Evolutionary conservation across 257 asterid genomes (phyloP), one percentile per base, ranked within the genome.

Genomic region (Cynanchum wilfordii): DNA sequence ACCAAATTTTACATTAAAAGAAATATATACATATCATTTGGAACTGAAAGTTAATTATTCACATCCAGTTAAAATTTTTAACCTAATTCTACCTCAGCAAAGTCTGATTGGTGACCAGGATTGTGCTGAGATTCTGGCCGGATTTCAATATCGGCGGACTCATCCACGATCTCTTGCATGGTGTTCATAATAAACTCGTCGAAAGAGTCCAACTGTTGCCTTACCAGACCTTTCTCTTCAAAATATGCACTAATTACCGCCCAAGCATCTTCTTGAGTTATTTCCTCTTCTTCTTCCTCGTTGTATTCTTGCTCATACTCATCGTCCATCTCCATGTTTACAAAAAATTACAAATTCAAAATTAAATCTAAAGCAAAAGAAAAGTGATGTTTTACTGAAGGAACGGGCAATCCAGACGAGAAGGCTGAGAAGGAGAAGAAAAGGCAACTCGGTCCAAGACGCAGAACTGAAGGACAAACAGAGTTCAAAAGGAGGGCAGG

Each of bases 241-340:
- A 94, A 94, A 75, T 91, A 94, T 27, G 99, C 97, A 68, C 98
- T 94, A 71, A 94, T 94, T 0, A 94, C 99, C 0, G 99, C 89
- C 99, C 99, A 94, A 4, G 99, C 97, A 49, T 94, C 97, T 73
- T 94, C 99, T 85, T 94, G 99, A 16, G 96, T 88, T 9, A 94
- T 94, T 73, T 94, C 99, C 40, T 91, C 90, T 8, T 94, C 88
- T 0, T 94, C 88, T 0, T 83, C 95, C 10, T 66, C 83, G 77
- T 80, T 76, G 78, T 86, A 79, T 69, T 76, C 81, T 2, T 79
- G 85, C 64, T 81, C 79, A 66, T 79, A 80, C 15, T 88, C 96
- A 22, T 83, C 98, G 17, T 88, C 98, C 86, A 79, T 62, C 63
- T 92, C 95, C 96, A 86, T 89, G 10, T 15, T 70, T 65, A 16